Base-by-base conservation (phyloP, 2,329 filamentous ascomycete genomes). In the Cercospora citrullina region DNA sequence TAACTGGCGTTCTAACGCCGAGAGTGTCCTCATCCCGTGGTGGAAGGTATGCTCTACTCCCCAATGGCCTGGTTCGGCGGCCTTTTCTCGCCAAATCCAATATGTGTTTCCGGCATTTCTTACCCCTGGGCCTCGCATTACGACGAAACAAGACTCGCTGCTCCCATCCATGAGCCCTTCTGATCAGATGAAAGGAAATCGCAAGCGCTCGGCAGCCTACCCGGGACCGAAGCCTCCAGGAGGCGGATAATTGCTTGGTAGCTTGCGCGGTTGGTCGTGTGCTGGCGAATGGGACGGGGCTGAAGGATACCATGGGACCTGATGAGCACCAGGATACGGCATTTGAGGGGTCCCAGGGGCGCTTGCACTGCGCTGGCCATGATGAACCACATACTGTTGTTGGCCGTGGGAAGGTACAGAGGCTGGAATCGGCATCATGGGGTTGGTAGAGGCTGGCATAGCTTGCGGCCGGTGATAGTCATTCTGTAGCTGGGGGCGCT, bases 351-450 rank as follows among this genome's bases (percentile, higher is more conserved):
- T 28, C 16, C 62, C 62, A 42, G 62, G 62, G 21, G 57, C 62
- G 36, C 62, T 65, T 16, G 58, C 30, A 55, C 66, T 68, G 45
- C 64, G 67, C 21, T 63, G 67, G 8, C 65, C 67, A 23, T 61
- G 63, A 21, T 42, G 67, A n/a, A 60, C 48, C 55, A 55, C 36
- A 42, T 60, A 68, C 16, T 68, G 67, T 21, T 60, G 66, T 28
- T 57, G 66, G 16, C 33, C 57, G 9, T 60, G 58, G 18, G 39
- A 48, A 30, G 58, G 36, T 36, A 64, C 36, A 59, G 51, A n/a
- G 21, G 18, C 30, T 42, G 51, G 62, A 33, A 58, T 59, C 18
- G 42, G 62, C 62, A 58, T 64, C 51, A 64, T 64, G 7, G 48
- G 18, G 6, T 23, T 18, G 14, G 53, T 21, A 26, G 53, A 18